Conservation (phyloP, 805 yeast genomes). For the Barnettozyma sucrosica region DNA sequence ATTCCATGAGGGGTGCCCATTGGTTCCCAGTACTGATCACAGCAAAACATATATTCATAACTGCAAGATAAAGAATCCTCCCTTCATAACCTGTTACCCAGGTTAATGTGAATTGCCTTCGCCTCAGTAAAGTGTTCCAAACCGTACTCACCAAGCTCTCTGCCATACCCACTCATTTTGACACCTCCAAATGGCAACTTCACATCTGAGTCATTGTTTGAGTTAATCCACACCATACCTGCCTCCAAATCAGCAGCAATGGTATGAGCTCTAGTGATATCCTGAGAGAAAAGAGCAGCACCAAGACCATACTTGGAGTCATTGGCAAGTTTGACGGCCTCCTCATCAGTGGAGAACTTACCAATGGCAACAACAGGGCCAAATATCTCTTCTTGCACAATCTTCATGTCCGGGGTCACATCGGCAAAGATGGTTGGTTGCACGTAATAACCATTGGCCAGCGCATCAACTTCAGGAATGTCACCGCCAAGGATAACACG, state of each 20-base stretch:
- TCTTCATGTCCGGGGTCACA: slow-evolving; percentile 34
- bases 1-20: too few species aligned
- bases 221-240: slow-evolving; percentile 54
- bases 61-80: background rate
- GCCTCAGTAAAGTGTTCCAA: slow-evolving; percentile 55
- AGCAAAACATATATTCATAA: background rate
- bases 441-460: slow-evolving; percentile 32
- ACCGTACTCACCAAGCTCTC: slow-evolving; percentile 67
- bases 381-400: slow-evolving; percentile 44
- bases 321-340: slow-evolving; percentile 39
- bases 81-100: slow-evolving; percentile 31
- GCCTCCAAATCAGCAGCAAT: slow-evolving; percentile 38
- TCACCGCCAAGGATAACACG: slow-evolving; percentile 42
- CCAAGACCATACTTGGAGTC: slow-evolving; percentile 42
- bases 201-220: slow-evolving; percentile 50
- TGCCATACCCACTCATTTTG: slow-evolving; percentile 59
- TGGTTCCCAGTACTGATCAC: too few species aligned
- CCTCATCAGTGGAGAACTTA: slow-evolving; percentile 38
- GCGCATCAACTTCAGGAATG: slow-evolving; percentile 23
- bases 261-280: slow-evolving; percentile 33
- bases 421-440: slow-evolving; percentile 46
- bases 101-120: slow-evolving; percentile 67
- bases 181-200: slow-evolving; percentile 67
- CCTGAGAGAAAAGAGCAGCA: slow-evolving; percentile 38
- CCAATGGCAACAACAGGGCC: slow-evolving; percentile 47